Conservation (phyloP, 345 rosid species). For the Syzygium jambos region DNA sequence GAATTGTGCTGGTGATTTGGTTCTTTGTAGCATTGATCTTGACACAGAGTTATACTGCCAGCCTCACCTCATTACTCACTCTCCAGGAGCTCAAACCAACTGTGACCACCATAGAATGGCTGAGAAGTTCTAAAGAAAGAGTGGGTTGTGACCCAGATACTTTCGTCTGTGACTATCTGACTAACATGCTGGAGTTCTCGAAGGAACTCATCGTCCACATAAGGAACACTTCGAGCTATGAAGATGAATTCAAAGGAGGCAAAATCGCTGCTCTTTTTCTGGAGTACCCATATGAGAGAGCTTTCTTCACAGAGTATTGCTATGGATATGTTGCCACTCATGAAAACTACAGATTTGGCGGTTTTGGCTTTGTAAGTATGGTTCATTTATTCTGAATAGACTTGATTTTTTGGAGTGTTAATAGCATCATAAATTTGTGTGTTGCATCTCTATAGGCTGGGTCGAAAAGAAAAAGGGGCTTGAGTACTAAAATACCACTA, state of each 20-base stretch:
- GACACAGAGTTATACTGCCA: slow-evolving; percentile 56
- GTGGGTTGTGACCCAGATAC: slow-evolving; percentile 45
- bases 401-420: too few species aligned
- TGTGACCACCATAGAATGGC: slow-evolving; percentile 18
- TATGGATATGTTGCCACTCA: slow-evolving; percentile 9
- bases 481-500: background rate
- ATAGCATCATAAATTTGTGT: background rate
- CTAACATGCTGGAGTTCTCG: slow-evolving; percentile 10
- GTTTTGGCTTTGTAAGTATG: slow-evolving; percentile 46
- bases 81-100: slow-evolving; percentile 23
- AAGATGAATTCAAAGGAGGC: slow-evolving; percentile 2
- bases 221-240: slow-evolving; percentile 3
- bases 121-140: slow-evolving; percentile 9
- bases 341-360: slow-evolving; percentile 32
- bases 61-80: slow-evolving; percentile 45
- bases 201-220: slow-evolving; percentile 5
- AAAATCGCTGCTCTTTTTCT: slow-evolving; percentile 36
- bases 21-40: slow-evolving; percentile 43
- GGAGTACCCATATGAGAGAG: slow-evolving; percentile 43
- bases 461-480: background rate
- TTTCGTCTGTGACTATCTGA: slow-evolving; percentile 24
- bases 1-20: slow-evolving; percentile 44
- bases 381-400: too few species aligned
- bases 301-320: slow-evolving; percentile 28
- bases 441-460: background rate